Base-by-base conservation (phyloP, 1,284 basidiomycete species). In the Sporisorium exsertum region DNA sequence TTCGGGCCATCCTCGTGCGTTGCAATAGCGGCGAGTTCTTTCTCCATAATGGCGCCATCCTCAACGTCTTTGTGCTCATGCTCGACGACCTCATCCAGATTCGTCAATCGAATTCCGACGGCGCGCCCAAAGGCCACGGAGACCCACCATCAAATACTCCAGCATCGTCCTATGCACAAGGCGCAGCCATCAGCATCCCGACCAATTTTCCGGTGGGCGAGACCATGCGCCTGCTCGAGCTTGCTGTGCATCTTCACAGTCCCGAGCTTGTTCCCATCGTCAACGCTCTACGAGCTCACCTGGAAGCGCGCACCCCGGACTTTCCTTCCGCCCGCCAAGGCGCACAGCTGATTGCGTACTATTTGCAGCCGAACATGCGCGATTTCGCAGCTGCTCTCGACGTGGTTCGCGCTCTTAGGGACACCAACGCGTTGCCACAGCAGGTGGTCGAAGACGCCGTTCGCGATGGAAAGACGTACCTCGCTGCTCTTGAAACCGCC, bases 271-370 rank as follows among this genome's bases (percentile, higher is more conserved):
- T 40, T 1, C 68, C 73, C 18, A 51, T 72, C 32, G n/a, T 76
- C 35, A 43, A 68, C 12, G 73, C 68, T 26, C 18, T 76, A 10
- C 61, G 61, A 22, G 26, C 47, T 18, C 68, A 72, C 43, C 58
- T 76, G 15, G 73, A 68, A 45, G 45, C 60, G 2, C 58, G 50
- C 29, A 64, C 64, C 0, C 56, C 64, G 9, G 61, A 71, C 58
- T 76, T 72, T 37, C 73, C 73, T 4, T 60, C 64, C 8, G 68
- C 73, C 10, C 68, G 64, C n/a, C 68, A 76, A 46, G 73, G 68
- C 0, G 49, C 64, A 26, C 61, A 64, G 37, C 49, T 76, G 56
- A 67, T 76, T 20, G 65, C 58, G 1, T 72, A 61, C 58, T 76
- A 68, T 27, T 46, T 76, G 26, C 68, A 68, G 51, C 68, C 68